Base-by-base conservation (phyloP, 345 rosid species). In the Populus deltoides region DNA sequence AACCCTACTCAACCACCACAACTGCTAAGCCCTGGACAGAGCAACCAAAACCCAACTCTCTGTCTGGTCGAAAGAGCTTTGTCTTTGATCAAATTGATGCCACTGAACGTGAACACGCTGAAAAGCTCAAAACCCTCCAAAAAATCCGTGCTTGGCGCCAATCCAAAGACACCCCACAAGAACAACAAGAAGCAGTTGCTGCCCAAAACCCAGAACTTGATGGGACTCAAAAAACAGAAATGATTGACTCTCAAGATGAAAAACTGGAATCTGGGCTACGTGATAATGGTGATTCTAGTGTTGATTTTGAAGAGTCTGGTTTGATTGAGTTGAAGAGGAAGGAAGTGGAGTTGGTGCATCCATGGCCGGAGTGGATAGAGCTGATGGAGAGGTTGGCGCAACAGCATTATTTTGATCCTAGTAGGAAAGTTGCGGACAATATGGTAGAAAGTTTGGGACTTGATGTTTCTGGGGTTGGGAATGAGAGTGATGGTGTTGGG, bases 321-420 rank as follows among this genome's bases (percentile, higher is more conserved):
- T 36, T 75, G 51, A 78, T 59, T 5, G 88, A 72, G 76, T n/a
- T 69, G 81, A 71, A 67, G 72, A 77, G 49, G 67, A 80, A 80
- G 76, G 90, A 85, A 82, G 83, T 86, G 61, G 83, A 89, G 86
- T 3, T 96, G 77, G 92, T 90, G n/a, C 99, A 96, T 80, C 98
- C 97, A 18, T 96, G 97, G 98, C 94, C 97, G 2, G 99, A 96
- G 87, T 96, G 98, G 99, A 88, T 94, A 45, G 98, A 96, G 86
- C 81, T 96, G 81, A 91, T 96, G 94, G 92, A 90, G 86, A 89
- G 89, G 76, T 79, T 96, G 75, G 90, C 91, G 81, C 89, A 91
- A 72, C 97, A 92, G 87, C 93, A 96, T 79, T 96, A 92, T 87
- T 93, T 96, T 86, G 97, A 96, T 83, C 94, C 91, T 73, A 84